Conservation (phyloP, 75 land plant genomes). For the Sequoia sempervirens region DNA sequence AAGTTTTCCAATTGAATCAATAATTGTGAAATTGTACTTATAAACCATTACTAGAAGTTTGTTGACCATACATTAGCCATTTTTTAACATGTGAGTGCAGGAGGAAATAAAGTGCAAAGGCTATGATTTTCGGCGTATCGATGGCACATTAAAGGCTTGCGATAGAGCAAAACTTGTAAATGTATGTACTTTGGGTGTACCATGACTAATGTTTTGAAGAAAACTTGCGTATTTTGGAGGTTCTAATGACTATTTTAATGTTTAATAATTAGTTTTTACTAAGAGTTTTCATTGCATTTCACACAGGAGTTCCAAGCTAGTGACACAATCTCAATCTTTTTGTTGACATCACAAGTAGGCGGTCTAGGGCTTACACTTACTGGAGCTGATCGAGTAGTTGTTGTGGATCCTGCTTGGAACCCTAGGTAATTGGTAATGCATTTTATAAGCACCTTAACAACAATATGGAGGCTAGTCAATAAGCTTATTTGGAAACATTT, state of each 20-base stretch:
- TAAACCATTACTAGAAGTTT: background rate
- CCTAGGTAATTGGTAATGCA: constrained; percentile 55
- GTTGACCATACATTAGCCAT: background rate
- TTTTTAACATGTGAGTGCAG: constrained; percentile 28
- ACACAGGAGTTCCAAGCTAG: constrained; percentile 90
- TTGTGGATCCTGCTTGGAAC: constrained; percentile 99
- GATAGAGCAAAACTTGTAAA: constrained; percentile 79
- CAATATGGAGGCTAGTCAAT: background rate
- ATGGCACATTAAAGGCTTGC: constrained; percentile 87
- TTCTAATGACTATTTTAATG: background rate
- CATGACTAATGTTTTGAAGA: background rate
- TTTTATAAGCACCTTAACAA: background rate
- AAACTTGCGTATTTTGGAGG: background rate
- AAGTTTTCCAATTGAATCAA: background rate
- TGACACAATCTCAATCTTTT: constrained; percentile 64
- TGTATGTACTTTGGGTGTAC: constrained; percentile 27
- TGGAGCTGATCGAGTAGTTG: constrained; percentile 97
- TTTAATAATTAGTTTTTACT: background rate
- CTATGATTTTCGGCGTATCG: constrained; percentile 74
- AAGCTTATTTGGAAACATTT: background rate
- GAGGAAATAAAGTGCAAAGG: constrained; percentile 56
- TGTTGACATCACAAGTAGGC: constrained; percentile 97
- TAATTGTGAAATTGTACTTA: background rate
- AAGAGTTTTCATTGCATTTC: background rate
- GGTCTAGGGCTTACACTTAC: constrained; percentile 97